Base-by-base conservation (phyloP, 2,329 filamentous ascomycete genomes). In the Leptographium galeiforme region DNA sequence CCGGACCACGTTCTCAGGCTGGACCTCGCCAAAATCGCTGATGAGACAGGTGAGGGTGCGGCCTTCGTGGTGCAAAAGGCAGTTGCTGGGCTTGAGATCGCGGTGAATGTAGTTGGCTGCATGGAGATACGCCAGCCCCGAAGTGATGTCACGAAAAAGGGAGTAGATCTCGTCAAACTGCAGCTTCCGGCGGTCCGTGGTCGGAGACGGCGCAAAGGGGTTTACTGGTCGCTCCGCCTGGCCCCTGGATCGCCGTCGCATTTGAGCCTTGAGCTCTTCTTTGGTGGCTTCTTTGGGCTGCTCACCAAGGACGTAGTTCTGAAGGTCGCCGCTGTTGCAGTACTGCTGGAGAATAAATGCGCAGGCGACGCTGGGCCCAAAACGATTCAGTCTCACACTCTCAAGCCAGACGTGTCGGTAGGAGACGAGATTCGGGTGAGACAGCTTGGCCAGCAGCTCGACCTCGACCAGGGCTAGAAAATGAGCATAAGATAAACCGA, bases 341-440 rank as follows among this genome's bases (percentile, higher is more conserved):
- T 95, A 98, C 64, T 98, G 90, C 65, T 98, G 93, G 8, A 98
- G 76, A 54, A 98, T 98, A 65, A 95, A 98, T 6, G 91, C 89
- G 62, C 91, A 97, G 12, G 89, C 89, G 1, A 98, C 89, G 53
- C 82, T 89, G 0, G 94, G 93, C 0, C 89, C 87, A 65, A 98
- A 98, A 2, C 80, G 84, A 57, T 79, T 91, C 51, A 95, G 79
- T 60, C 85, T 81, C 52, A 85, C 84, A 65, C 96, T 86, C 66
- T 98, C 91, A 16, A 98, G 76, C 93, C 93, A 98, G 36, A 95
- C 93, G 68, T 97, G 93, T 8, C 91, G 85, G 66, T 98, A 98
- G 0, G 90, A 95, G 1, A 98, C 93, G 10, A 98, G 75, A 58
- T 98, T 98, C 54, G 90, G 87, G 64, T 98, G 93, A 0, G 89